Evolutionary conservation across 495 filamentous ascomycete genomes (phyloP).

Genomic region (Penicillium manginii): DNA sequence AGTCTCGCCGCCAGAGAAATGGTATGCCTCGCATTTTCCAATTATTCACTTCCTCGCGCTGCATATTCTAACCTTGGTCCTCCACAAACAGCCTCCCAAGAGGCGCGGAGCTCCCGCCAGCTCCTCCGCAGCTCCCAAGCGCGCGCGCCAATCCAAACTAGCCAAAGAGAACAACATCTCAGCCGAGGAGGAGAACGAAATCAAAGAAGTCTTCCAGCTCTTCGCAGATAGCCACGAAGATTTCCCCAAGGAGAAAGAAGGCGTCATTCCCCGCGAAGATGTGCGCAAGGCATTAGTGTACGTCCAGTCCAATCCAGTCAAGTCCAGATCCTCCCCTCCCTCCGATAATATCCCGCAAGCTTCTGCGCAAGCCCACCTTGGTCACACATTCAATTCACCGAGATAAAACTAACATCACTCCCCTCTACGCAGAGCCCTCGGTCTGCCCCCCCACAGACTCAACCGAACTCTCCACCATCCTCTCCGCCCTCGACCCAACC

Average conservation of each 20-base stretch:
- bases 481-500: slow-evolving; percentile 81
- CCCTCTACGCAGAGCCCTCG: slow-evolving; percentile 63
- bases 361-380: too few species aligned
- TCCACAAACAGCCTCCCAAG: slow-evolving; percentile 39
- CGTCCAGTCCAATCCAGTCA: slow-evolving; percentile 22
- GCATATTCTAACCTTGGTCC: background rate
- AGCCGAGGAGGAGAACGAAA: slow-evolving; percentile 82
- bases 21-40: background rate
- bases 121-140: slow-evolving; percentile 42
- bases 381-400: background rate
- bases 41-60: background rate
- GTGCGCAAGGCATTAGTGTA: slow-evolving; percentile 85
- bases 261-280: slow-evolving; percentile 75
- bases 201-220: slow-evolving; percentile 83
- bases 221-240: slow-evolving; percentile 65
- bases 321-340: background rate
- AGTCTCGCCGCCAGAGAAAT: background rate
- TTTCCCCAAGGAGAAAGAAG: slow-evolving; percentile 68
- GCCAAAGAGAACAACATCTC: slow-evolving; percentile 87
- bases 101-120: slow-evolving; percentile 39
- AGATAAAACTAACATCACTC: background rate
- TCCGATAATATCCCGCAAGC: too few species aligned
- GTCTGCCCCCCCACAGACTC: slow-evolving; percentile 65
- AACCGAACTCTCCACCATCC: slow-evolving; percentile 71
- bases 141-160: slow-evolving; percentile 73